Evolutionary conservation across 768 basidiomycete species (phyloP).

Genomic region (Phanerodontia chrysosporium): DNA sequence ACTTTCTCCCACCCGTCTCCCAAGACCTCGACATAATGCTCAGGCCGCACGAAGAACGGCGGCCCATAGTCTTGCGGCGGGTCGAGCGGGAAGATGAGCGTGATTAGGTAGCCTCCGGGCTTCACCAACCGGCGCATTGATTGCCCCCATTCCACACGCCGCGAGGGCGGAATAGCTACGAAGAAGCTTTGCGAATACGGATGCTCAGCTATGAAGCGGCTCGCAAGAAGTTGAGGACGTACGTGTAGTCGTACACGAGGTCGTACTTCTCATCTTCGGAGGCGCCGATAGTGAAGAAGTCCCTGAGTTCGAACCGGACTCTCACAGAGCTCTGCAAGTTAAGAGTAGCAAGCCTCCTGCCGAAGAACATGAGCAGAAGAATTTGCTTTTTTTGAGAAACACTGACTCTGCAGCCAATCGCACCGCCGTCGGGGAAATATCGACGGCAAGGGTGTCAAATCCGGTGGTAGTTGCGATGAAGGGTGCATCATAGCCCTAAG

Average conservation of each 20-base stretch:
- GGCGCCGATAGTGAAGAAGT: conserved; percentile 52
- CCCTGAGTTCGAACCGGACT: conserved; percentile 35
- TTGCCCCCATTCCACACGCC: conserved; percentile 51
- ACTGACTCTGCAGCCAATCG: conserved; percentile 40
- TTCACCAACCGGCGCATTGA: conserved; percentile 54
- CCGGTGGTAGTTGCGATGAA: conserved; percentile 48
- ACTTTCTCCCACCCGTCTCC: conserved; percentile 49
- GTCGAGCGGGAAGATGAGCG: conserved; percentile 50
- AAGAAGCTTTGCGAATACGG: conserved; percentile 51
- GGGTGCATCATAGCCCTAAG: conserved; percentile 57
- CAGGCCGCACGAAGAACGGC: conserved; percentile 55
- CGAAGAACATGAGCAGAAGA: too few relatives aligned
- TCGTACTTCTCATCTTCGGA: conserved; percentile 38
- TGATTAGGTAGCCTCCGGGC: conserved; percentile 60
- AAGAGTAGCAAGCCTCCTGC: conserved; percentile 20
- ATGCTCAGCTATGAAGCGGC: too few relatives aligned
- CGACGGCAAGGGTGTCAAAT: conserved; percentile 46
- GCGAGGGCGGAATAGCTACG: conserved; percentile 59
- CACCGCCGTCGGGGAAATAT: conserved; percentile 54
- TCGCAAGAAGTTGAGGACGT: conserved; percentile 3
- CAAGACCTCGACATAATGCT: conserved; percentile 51
- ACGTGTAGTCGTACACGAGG: conserved; percentile 67
- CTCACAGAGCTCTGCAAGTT: conserved; percentile 23
- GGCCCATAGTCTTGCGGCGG: conserved; percentile 46
- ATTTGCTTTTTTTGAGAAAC: too few relatives aligned